A percentile compares a stretch with the other conserved stretches of the same genome.
Evolutionary conservation across 2,329 filamentous ascomycete species (phyloP).

Genomic region (Talaromyces sp.): DNA sequence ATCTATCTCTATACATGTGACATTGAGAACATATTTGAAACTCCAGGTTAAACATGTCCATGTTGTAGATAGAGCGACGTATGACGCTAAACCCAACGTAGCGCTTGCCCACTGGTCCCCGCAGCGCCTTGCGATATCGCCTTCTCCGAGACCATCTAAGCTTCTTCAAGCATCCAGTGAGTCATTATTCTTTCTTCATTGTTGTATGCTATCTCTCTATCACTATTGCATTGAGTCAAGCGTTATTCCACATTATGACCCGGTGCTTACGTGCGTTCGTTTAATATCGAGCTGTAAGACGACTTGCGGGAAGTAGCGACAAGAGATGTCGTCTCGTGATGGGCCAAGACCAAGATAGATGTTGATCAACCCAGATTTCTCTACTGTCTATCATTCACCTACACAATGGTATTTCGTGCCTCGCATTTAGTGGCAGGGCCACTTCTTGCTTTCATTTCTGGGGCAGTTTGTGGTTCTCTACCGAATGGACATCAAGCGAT

Average conservation of each 20-base stretch:
- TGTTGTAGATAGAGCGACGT: background rate
- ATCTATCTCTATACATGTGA: background rate
- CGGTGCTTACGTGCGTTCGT: background rate
- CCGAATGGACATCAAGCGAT: constrained; percentile 2
- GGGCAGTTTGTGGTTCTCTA: background rate
- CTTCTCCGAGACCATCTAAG: background rate
- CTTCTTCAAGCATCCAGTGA: background rate
- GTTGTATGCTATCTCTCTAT: background rate
- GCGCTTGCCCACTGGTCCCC: background rate
- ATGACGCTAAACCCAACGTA: background rate
- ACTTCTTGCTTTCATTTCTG: constrained; percentile 1
- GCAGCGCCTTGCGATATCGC: background rate
- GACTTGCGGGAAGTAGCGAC: background rate
- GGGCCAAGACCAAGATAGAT: background rate
- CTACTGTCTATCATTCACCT: background rate
- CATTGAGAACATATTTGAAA: background rate
- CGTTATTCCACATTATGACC: background rate
- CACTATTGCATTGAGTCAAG: background rate
- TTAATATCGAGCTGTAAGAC: background rate
- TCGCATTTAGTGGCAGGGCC: background rate
- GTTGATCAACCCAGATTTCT: background rate
- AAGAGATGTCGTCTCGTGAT: background rate
- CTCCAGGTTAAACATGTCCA: background rate
- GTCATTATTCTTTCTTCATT: background rate
- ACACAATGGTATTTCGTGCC: background rate